phyloP scores from a whole-genome alignment of 2,329 filamentous ascomycete species.

The Leptographium galeiforme region DNA sequence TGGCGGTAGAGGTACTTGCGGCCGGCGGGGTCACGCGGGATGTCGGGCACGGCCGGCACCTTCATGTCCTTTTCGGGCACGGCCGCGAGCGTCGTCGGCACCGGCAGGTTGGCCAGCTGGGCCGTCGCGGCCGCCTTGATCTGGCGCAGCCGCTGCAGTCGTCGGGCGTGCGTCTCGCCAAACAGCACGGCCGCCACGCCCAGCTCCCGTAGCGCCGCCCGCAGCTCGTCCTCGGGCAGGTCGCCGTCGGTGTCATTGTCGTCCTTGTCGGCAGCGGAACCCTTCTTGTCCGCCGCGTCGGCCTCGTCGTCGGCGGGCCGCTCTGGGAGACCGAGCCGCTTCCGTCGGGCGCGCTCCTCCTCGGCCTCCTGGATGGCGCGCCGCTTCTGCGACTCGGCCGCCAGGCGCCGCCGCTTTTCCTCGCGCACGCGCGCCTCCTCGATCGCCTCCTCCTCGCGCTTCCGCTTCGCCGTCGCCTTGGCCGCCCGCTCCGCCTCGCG shows the following conservation, averaged over 20 bases:
- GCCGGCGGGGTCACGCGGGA: conserved; percentile 42
- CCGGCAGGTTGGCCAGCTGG: conserved; percentile 42
- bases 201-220: conserved; percentile 52
- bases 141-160: conserved; percentile 57
- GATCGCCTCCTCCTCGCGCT: conserved; percentile 74
- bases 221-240: conserved; percentile 60
- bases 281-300: conserved; percentile 26
- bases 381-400: conserved; percentile 60
- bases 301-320: conserved; percentile 29
- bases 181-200: conserved; percentile 67
- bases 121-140: conserved; percentile 41
- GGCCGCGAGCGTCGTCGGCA: conserved; percentile 69
- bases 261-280: conserved; percentile 20
- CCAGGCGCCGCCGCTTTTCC: conserved; percentile 68
- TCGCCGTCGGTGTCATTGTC: conserved; percentile 28
- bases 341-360: conserved; percentile 59
- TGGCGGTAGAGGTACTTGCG: conserved; percentile 70
- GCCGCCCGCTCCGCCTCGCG: conserved; percentile 59
- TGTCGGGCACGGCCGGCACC: conserved; percentile 43
- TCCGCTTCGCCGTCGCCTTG: conserved; percentile 65
- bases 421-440: conserved; percentile 56
- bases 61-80: conserved; percentile 85
- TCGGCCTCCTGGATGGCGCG: conserved; percentile 61
- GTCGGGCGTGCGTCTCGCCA: conserved; percentile 60
- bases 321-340: conserved; percentile 69